phyloP scores from a whole-genome alignment of 2,329 filamentous ascomycete species.

The Monosporascus sp. region DNA sequence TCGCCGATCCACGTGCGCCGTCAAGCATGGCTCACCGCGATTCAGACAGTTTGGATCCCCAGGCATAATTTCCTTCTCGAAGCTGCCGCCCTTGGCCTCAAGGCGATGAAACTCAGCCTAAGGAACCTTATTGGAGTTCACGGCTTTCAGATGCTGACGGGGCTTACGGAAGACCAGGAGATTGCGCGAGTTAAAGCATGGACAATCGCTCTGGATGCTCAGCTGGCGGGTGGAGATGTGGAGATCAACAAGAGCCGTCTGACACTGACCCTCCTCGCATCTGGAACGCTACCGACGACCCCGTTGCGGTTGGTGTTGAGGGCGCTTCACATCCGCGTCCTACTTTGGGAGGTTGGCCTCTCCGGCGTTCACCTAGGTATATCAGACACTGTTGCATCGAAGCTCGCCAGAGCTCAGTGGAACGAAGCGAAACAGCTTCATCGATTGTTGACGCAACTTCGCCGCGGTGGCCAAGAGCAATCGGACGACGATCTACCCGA shows the following conservation, averaged over 20 bases:
- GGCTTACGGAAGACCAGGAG: constrained; percentile 79
- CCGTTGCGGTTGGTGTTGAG: constrained; percentile 85
- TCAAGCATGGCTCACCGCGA: constrained; percentile 87
- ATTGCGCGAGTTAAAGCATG: constrained; percentile 83
- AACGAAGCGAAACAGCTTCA: constrained; percentile 68
- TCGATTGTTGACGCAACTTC: constrained; percentile 39
- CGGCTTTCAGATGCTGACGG: constrained; percentile 73
- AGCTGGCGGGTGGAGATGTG: constrained; percentile 82
- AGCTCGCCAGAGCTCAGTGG: constrained; percentile 74
- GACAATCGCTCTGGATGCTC: constrained; percentile 88
- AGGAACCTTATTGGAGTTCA: constrained; percentile 72
- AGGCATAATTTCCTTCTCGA: constrained; percentile 82
- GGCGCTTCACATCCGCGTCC: constrained; percentile 82
- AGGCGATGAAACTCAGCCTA: constrained; percentile 76
- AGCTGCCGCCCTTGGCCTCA: constrained; percentile 71
- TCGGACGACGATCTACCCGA: constrained; percentile 66
- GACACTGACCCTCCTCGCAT: constrained; percentile 80
- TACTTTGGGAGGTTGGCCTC: constrained; percentile 73
- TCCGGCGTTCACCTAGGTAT: constrained; percentile 58
- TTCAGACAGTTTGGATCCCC: constrained; percentile 89
- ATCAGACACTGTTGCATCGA: constrained; percentile 65
- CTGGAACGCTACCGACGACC: constrained; percentile 78
- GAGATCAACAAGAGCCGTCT: constrained; percentile 86
- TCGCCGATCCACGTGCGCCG: constrained; percentile 81
- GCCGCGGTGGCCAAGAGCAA: constrained; percentile 34